phyloP scores from a whole-genome alignment of 1,284 basidiomycete genomes.

The Ganoderma sp. region DNA sequence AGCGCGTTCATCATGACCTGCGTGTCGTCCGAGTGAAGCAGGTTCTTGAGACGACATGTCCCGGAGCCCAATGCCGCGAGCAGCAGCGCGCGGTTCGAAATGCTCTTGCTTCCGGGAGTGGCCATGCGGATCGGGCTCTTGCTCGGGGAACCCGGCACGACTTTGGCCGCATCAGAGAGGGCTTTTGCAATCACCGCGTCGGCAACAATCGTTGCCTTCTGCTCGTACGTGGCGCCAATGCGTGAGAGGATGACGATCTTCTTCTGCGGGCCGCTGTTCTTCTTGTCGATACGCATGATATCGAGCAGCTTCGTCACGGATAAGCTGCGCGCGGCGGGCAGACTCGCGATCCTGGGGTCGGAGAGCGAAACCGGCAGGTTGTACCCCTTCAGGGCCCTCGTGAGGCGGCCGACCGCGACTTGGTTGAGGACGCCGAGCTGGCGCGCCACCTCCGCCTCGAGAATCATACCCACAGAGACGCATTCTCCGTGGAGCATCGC shows the following conservation, averaged over 20 bases:
- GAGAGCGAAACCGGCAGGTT: conserved; percentile 83
- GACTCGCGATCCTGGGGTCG: conserved; percentile 76
- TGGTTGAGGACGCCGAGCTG: conserved; percentile 86
- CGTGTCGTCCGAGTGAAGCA: conserved; percentile 97
- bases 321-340: conserved; percentile 75
- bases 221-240: conserved; percentile 93
- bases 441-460: conserved; percentile 92
- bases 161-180: conserved; percentile 77
- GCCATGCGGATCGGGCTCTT: conserved; percentile 83
- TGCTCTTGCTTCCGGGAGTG: conserved; percentile 96
- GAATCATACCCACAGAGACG: conserved; percentile 90
- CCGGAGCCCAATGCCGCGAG: conserved; percentile 92
- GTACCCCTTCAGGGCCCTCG: conserved; percentile 84
- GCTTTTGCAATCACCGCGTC: conserved; percentile 84
- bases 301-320: conserved; percentile 87
- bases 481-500: conserved; percentile 94
- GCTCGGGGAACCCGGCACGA: conserved; percentile 71
- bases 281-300: conserved; percentile 97
- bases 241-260: conserved; percentile 92
- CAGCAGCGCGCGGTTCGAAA: conserved; percentile 95
- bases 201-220: conserved; percentile 85
- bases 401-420: conserved; percentile 87
- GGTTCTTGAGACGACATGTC: conserved; percentile 87
- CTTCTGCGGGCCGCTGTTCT: conserved; percentile 91
- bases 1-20: conserved; percentile 99